These are phyloP conservation scores for Globisporangium nunn DNA, from an alignment of 352 stramenopile species.

Conservation along the genomic window DNA sequence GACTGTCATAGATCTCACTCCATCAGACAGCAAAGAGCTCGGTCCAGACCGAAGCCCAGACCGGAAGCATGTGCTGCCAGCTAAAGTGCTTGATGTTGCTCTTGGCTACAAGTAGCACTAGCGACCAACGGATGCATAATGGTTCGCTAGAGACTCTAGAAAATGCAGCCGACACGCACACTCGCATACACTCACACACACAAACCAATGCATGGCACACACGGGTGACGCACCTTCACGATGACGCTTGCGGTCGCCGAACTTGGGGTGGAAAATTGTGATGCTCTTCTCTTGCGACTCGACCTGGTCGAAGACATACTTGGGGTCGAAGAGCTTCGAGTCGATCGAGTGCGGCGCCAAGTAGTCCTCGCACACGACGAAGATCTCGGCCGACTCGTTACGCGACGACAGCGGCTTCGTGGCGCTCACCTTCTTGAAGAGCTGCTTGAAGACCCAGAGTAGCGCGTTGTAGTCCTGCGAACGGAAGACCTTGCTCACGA, in stretches of 20 bases:
- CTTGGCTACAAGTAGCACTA: conserved; percentile 88
- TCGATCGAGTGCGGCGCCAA: conserved; percentile 96
- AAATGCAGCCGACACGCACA: conserved; percentile 63
- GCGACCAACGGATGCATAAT: conserved; percentile 55
- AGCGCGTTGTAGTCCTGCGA: conserved; percentile 98
- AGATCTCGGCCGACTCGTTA: conserved; percentile 99
- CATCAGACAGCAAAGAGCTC: conserved; percentile 45
- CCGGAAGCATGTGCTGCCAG: conserved; percentile 37
- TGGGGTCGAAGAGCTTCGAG: conserved; percentile 95
- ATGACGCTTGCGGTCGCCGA: conserved; percentile 91
- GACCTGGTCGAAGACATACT: conserved; percentile 96
- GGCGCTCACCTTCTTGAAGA: conserved; percentile 97
- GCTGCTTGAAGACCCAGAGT: conserved; percentile 98
- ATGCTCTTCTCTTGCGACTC: conserved; percentile 85
- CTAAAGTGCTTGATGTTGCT: conserved; percentile 83
- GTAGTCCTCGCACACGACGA: conserved; percentile 97
- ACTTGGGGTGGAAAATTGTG: conserved; percentile 98
- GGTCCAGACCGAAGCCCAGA: conserved; percentile 13
- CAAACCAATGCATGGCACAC: conserved; percentile 11
- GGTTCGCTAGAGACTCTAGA: conserved; percentile 87
- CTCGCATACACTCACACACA: conserved; percentile 19
- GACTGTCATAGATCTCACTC: conserved; percentile 84
- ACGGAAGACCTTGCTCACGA: conserved; percentile 97
- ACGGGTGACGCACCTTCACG: conserved; percentile 75
- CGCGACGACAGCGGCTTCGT: conserved; percentile 98